These are phyloP conservation scores for Didymella lethalis DNA, from an alignment of 2,329 filamentous ascomycete genomes.

Conservation along the genomic window DNA sequence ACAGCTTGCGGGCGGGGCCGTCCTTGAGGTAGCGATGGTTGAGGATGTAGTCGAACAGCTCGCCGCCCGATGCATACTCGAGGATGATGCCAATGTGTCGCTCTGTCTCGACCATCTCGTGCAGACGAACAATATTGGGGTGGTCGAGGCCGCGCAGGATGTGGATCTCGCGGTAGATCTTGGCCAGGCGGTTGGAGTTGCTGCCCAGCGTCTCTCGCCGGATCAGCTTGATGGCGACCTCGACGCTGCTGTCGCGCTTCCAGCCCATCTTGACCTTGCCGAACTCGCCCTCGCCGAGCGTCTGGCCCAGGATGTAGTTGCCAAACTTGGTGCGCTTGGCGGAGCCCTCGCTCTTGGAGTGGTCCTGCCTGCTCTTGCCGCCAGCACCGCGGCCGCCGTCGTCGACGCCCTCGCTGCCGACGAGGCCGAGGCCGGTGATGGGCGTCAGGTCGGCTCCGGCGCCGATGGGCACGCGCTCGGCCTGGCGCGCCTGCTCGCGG, in stretches of 20 bases:
- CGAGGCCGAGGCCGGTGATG: constrained; percentile 58
- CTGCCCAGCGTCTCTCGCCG: constrained; percentile 87
- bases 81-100: constrained; percentile 97
- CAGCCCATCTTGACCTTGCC: constrained; percentile 98
- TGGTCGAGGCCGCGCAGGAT: constrained; percentile 89
- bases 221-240: constrained; percentile 98
- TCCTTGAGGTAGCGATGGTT: constrained; percentile 98
- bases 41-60: constrained; percentile 97
- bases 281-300: constrained; percentile 96
- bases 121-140: constrained; percentile 94
- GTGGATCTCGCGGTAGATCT: constrained; percentile 96
- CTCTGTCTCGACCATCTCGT: constrained; percentile 99
- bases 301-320: constrained; percentile 94
- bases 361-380: constrained; percentile 64
- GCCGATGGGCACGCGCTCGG: constrained; percentile 62
- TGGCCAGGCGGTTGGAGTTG: constrained; percentile 88
- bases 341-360: constrained; percentile 59
- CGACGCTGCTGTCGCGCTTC: constrained; percentile 90
- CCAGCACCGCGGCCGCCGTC: constrained; percentile 56
- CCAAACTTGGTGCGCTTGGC: constrained; percentile 88
- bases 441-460: constrained; percentile 56
- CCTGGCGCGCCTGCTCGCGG: constrained; percentile 73
- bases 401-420: constrained; percentile 59
- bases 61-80: constrained; percentile 96
- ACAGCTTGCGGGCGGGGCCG: constrained; percentile 84